These are phyloP conservation scores for Paxillus ammoniavirescens DNA, from an alignment of 768 basidiomycete species.

Conservation along the genomic window DNA sequence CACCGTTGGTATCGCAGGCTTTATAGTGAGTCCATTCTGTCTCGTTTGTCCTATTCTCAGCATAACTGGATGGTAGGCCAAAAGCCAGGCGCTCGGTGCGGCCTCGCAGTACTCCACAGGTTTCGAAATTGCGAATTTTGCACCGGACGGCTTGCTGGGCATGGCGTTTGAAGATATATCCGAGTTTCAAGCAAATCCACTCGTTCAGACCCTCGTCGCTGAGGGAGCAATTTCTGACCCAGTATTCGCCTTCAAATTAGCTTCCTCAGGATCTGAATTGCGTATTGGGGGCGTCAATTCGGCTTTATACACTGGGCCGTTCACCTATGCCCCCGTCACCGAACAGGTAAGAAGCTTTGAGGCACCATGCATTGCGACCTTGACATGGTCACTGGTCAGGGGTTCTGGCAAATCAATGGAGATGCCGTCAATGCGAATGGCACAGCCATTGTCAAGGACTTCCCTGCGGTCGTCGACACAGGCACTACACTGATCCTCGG, in stretches of 20 bases:
- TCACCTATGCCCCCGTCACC: conserved; percentile 37
- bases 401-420: conserved; percentile 20
- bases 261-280: conserved; percentile 35
- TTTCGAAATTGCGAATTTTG: conserved; percentile 12
- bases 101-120: conserved; percentile 16
- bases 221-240: conserved; percentile 34
- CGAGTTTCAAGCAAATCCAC: conserved; percentile 31
- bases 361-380: not conserved
- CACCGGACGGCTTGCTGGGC: conserved; percentile 37
- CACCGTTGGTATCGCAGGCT: conserved; percentile 36
- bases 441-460: not conserved
- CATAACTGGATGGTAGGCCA: conserved; percentile 21
- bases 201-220: conserved; percentile 43
- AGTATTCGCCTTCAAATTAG: conserved; percentile 40
- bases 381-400: conserved; percentile 12
- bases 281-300: conserved; percentile 42
- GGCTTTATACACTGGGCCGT: conserved; percentile 35
- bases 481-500: conserved; percentile 46
- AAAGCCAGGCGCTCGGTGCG: conserved; percentile 21
- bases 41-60: not conserved
- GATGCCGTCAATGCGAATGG: conserved; percentile 25
- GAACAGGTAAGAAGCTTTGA: conserved; percentile 19
- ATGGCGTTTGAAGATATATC: conserved; percentile 44
- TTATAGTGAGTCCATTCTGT: conserved; percentile 15
- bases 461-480: conserved; percentile 45